Evolutionary conservation across 2,329 filamentous ascomycete genomes (phyloP).

Genomic region (Fusarium cyanostomum): DNA sequence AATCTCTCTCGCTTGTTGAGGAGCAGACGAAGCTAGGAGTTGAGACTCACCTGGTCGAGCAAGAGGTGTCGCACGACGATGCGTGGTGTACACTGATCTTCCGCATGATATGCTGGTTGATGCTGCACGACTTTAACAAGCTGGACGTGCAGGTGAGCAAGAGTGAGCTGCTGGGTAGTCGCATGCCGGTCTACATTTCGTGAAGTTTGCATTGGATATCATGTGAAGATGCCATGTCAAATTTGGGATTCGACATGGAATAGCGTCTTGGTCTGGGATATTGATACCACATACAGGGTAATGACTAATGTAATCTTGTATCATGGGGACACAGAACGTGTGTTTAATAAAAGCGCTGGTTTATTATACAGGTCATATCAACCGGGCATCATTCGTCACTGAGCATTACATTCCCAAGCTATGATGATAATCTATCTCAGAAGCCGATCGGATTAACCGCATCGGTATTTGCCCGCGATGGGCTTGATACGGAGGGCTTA

Average conservation of each 20-base stretch:
- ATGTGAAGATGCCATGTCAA: not conserved
- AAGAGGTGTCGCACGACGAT: slow-evolving; percentile 48
- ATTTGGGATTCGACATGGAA: not conserved
- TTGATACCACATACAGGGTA: slow-evolving; percentile 21
- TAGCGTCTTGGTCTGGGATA: slow-evolving; percentile 3
- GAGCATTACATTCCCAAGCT: slow-evolving; percentile 24
- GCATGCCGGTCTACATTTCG: slow-evolving; percentile 65
- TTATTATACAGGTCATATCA: not conserved
- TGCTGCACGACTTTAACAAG: slow-evolving; percentile 66
- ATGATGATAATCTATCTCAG: not conserved
- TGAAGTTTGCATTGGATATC: slow-evolving; percentile 15
- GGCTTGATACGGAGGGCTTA: no score
- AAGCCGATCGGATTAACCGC: slow-evolving; percentile 11
- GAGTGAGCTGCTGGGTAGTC: slow-evolving; percentile 62
- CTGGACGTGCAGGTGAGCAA: slow-evolving; percentile 62
- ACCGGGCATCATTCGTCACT: not conserved
- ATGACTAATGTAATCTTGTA: slow-evolving; percentile 8
- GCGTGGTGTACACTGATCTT: slow-evolving; percentile 67
- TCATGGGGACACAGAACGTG: not conserved
- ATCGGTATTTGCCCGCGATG: not conserved
- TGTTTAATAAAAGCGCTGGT: not conserved
- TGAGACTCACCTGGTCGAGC: slow-evolving; percentile 31
- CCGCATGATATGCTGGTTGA: slow-evolving; percentile 67
- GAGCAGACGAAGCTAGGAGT: slow-evolving; percentile 9
- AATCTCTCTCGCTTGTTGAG: slow-evolving; percentile 18